phyloP scores from a whole-genome alignment of 2,329 filamentous ascomycete genomes.

The Apiospora arundinis region DNA sequence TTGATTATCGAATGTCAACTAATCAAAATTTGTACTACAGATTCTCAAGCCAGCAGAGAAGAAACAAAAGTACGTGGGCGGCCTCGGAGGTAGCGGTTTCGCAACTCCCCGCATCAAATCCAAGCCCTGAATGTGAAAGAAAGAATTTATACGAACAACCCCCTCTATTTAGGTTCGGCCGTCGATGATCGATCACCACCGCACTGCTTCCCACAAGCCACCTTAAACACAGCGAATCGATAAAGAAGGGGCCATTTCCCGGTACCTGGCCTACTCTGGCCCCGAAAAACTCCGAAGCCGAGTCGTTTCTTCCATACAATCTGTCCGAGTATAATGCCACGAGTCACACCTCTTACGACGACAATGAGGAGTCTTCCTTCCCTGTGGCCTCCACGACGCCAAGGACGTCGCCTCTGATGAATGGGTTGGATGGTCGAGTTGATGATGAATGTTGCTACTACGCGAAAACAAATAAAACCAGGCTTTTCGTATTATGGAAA shows the following conservation, averaged over 20 bases:
- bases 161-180: slow-evolving; percentile 88
- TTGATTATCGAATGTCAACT: not conserved
- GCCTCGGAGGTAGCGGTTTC: slow-evolving; percentile 73
- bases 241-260: slow-evolving; percentile 9
- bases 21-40: slow-evolving; percentile 49
- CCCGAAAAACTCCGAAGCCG: slow-evolving; percentile 6
- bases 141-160: slow-evolving; percentile 76
- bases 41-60: slow-evolving; percentile 99
- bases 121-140: slow-evolving; percentile 63
- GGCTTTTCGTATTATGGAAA: slow-evolving; percentile 39
- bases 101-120: slow-evolving; percentile 73
- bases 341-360: slow-evolving; percentile 23
- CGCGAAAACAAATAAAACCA: slow-evolving; percentile 45
- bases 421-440: slow-evolving; percentile 33
- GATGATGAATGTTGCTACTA: slow-evolving; percentile 42
- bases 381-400: slow-evolving; percentile 15
- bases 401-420: slow-evolving; percentile 24
- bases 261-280: slow-evolving; percentile 17
- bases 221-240: slow-evolving; percentile 31
- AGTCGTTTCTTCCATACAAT: slow-evolving; percentile 20
- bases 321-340: slow-evolving; percentile 21
- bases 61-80: slow-evolving; percentile 99
- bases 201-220: slow-evolving; percentile 17
- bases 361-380: slow-evolving; percentile 20
- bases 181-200: slow-evolving; percentile 70